phyloP scores from a whole-genome alignment of 2,329 filamentous ascomycete species.

The Dryadomyces quercivorus region DNA sequence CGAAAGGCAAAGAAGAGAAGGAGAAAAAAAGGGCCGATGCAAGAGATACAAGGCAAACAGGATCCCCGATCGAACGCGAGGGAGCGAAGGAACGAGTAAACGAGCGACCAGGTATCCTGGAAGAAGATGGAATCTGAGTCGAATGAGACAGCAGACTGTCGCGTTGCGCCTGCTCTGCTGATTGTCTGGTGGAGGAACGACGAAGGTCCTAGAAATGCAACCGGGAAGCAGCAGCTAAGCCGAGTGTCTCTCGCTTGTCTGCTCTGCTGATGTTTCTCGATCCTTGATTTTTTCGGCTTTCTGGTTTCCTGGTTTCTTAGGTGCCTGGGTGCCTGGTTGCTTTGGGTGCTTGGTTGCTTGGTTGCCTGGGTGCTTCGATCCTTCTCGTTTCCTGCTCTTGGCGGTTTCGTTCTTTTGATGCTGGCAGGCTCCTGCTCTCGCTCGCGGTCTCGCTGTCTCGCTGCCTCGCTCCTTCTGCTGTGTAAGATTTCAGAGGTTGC shows the following conservation, averaged over 20 bases:
- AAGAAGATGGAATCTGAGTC: not conserved
- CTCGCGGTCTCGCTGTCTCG: no score
- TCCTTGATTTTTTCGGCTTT: not conserved
- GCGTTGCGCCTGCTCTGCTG: not conserved
- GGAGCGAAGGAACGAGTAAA: not conserved
- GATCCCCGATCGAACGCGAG: not conserved
- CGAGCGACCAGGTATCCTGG: not conserved
- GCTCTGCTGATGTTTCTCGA: not conserved
- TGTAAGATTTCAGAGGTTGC: not conserved
- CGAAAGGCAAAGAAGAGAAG: not conserved
- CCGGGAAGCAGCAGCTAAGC: not conserved
- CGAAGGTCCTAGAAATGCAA: not conserved
- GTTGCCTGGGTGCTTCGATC: no score
- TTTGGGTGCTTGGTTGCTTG: no score
- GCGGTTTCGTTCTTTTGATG: not conserved
- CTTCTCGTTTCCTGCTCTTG: not conserved
- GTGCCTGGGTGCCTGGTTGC: no score
- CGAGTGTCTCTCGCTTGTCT: not conserved
- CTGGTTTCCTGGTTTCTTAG: not conserved
- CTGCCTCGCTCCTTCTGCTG: not conserved
- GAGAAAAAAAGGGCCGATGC: not conserved
- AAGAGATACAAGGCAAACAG: not conserved
- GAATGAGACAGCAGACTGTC: not conserved
- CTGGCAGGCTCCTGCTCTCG: no score
- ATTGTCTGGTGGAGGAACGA: not conserved